Percentiles rank a stretch among this genome's conserved stretches.
Conservation (phyloP, 768 basidiomycete species). For the Leccinum arenicola region DNA sequence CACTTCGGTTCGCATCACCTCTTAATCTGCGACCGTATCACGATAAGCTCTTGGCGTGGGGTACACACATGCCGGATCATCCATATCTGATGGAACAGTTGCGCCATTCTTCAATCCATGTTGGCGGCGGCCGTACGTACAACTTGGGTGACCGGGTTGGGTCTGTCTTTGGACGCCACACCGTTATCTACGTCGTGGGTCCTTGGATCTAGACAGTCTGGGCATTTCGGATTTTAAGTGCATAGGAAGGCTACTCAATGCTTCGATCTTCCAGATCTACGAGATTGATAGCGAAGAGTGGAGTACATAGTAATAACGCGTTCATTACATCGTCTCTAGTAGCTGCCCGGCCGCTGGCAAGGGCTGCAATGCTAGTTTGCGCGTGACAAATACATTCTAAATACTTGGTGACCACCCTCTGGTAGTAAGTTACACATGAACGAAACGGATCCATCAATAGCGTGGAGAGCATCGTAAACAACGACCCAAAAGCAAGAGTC, state of each 20-base stretch:
- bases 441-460: neutral
- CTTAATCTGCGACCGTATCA: conserved; percentile 16
- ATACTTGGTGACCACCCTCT: neutral
- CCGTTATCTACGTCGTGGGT: neutral
- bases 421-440: conserved; percentile 2
- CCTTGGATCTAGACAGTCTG: neutral
- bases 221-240: neutral
- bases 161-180: neutral
- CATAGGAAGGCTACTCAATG: no score
- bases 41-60: neutral
- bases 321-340: neutral
- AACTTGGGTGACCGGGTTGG: no score
- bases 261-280: neutral
- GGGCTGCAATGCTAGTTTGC: neutral
- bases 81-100: neutral
- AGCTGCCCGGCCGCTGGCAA: neutral
- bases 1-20: conserved; percentile 1
- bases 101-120: neutral
- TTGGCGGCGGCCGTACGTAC: neutral
- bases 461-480: neutral
- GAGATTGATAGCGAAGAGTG: neutral
- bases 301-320: neutral
- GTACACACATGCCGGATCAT: neutral
- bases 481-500: neutral
- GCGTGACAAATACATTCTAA: conserved; percentile 8